Evolutionary conservation across 2,329 filamentous ascomycete species (phyloP).

Genomic region (Cladosporium sp.): DNA sequence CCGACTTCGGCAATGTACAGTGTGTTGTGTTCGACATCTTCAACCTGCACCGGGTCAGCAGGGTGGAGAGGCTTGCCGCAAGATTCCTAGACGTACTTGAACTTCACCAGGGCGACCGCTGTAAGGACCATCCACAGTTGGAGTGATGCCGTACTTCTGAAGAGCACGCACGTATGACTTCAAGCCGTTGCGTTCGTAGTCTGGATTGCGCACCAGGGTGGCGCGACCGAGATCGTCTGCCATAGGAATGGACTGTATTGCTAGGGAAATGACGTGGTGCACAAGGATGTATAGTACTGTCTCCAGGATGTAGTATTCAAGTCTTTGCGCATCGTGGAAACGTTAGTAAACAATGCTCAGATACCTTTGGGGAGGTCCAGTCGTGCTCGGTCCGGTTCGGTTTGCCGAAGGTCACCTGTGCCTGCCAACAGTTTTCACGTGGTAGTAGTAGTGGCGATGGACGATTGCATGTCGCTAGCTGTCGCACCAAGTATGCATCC

Average conservation of each 20-base stretch:
- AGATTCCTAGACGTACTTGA: background rate
- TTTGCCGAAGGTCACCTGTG: background rate
- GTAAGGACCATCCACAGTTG: constrained; percentile 60
- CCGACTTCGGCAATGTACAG: constrained; percentile 64
- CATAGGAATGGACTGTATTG: constrained; percentile 1
- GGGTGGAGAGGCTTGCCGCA: too few species aligned
- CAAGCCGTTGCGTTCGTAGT: constrained; percentile 32
- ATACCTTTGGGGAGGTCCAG: background rate
- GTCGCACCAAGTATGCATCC: background rate
- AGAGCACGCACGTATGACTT: constrained; percentile 30
- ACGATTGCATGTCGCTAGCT: background rate
- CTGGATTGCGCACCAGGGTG: constrained; percentile 29
- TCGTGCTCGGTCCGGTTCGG: background rate
- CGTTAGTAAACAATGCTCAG: background rate
- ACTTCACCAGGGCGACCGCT: constrained; percentile 6
- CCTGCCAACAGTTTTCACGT: background rate
- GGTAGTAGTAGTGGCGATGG: background rate
- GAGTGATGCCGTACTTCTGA: constrained; percentile 53
- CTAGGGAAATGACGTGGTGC: background rate
- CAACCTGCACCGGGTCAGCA: constrained; percentile 25
- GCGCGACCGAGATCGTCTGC: constrained; percentile 2
- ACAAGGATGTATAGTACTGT: background rate
- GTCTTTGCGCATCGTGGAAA: background rate
- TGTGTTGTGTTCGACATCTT: constrained; percentile 68
- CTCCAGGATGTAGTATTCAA: background rate